A percentile compares a stretch with the other conserved stretches of the same genome.
These are phyloP conservation scores for Geranium rotundifolium DNA, from an alignment of 345 rosid genomes.

Conservation along the genomic window DNA sequence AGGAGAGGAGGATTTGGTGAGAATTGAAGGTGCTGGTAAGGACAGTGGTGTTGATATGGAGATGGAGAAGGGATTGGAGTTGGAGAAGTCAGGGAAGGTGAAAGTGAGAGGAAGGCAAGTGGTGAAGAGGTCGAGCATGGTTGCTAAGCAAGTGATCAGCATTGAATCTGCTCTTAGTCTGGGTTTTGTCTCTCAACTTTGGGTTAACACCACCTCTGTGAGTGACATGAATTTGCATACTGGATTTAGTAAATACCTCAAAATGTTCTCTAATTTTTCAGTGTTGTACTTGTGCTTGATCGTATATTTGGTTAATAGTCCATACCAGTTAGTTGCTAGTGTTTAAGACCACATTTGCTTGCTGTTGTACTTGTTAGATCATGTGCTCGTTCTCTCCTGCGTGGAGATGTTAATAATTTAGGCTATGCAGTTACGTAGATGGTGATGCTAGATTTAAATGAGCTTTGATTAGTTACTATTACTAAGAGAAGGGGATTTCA, in stretches of 20 bases:
- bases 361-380: neutral
- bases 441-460: too few species aligned
- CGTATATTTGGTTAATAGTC: neutral
- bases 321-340: neutral
- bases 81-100: slow-evolving; percentile 1
- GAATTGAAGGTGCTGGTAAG: neutral
- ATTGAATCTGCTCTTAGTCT: slow-evolving; percentile 59
- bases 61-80: slow-evolving; percentile 1
- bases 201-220: slow-evolving; percentile 65
- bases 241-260: neutral
- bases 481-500: neutral
- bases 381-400: too few species aligned
- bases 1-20: slow-evolving; percentile 20
- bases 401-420: neutral
- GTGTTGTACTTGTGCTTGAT: neutral
- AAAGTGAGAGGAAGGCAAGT: slow-evolving; percentile 29
- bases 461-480: neutral
- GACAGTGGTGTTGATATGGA: slow-evolving; percentile 10
- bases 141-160: slow-evolving; percentile 82
- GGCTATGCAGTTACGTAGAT: too few species aligned
- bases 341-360: neutral
- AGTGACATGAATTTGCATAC: slow-evolving; percentile 13
- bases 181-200: slow-evolving; percentile 76
- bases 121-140: slow-evolving; percentile 48
- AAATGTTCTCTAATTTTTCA: neutral